Percentiles rank a stretch among this genome's conserved stretches.
These are phyloP conservation scores for Phlebopus sp. DNA, from an alignment of 1,284 basidiomycete genomes.

Conservation along the genomic window DNA sequence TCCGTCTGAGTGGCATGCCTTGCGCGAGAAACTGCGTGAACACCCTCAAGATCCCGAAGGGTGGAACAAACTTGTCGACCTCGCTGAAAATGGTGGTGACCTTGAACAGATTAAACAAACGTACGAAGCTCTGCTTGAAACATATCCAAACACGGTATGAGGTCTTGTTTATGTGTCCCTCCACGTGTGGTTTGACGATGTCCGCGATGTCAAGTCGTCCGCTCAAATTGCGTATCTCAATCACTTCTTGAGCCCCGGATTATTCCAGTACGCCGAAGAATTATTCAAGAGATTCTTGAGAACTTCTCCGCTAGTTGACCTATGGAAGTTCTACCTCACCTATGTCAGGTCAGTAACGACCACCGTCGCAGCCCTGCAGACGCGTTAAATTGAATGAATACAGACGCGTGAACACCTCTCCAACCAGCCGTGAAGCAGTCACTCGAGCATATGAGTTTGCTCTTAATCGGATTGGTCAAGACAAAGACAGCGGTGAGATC, in stretches of 20 bases:
- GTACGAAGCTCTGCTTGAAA: constrained; percentile 64
- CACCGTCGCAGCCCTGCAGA: constrained; percentile 7
- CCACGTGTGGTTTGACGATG: constrained; percentile 27
- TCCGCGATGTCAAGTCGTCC: constrained; percentile 48
- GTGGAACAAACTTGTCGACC: constrained; percentile 60
- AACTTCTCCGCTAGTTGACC: constrained; percentile 78
- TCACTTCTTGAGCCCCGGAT: constrained; percentile 66
- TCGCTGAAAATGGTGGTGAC: constrained; percentile 58
- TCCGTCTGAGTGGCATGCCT: constrained; percentile 47
- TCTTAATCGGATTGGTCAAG: constrained; percentile 84
- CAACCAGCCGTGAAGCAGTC: constrained; percentile 68
- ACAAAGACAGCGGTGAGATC: constrained; percentile 74
- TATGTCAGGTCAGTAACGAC: constrained; percentile 66
- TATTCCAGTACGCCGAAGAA: constrained; percentile 70
- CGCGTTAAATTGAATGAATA: constrained; percentile 10
- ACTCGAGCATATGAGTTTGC: constrained; percentile 94
- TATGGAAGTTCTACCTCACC: constrained; percentile 84
- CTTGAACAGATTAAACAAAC: constrained; percentile 61
- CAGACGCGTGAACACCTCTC: constrained; percentile 55
- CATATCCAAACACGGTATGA: constrained; percentile 67
- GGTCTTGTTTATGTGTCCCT: constrained; percentile 16
- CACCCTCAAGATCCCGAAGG: constrained; percentile 56
- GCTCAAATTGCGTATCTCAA: constrained; percentile 82
- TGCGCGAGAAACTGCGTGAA: constrained; percentile 46
- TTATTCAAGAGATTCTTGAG: constrained; percentile 82